Base-by-base conservation (phyloP, 495 filamentous ascomycete genomes). In the Paragyromitra xinjiangensis region DNA sequence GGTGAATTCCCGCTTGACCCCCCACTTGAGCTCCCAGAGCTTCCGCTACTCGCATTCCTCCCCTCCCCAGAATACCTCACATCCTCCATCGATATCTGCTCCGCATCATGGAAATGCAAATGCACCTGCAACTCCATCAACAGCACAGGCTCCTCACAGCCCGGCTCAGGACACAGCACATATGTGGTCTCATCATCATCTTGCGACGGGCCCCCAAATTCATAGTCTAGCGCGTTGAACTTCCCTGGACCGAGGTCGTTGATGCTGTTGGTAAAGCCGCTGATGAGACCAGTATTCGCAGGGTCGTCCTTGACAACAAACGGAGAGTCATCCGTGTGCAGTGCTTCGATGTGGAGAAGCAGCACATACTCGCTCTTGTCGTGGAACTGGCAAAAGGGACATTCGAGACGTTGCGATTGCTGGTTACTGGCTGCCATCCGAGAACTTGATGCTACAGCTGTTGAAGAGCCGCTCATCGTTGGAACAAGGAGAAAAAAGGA, bases 81-180 rank as follows among this genome's bases (percentile, higher is more conserved):
- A 59, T 89, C 87, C 22, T 88, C 88, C 64, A 87, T 83, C 9
- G 84, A 84, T 63, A 88, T 83, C 12, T 84, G 83, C 80, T 93
- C 92, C 42, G 88, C 87, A 48, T 84, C 81, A 83, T 97, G 94
- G 62, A 94, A 84, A 81, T 94, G 91, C 48, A 94, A 83, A 82
- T 96, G 94, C 44, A 86, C 88, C 29, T 91, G 87, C 44, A 95
- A 83, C 74, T 93, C 89, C 2, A 84, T 80, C 14, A 88, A 82
- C 39, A 87, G 84, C 56, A 95, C 83, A 19, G 86, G 82, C 80
- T 97, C 92, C 24, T 90, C 91, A 83, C 93, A 97, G n/a, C 88
- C 88, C 12, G 89, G 86, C 8, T 89, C 84, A 0, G 91, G 89
- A 78, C 94, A 97, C 62, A 90, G 85, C 53, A 90, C 85, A 77